Evolutionary conservation across 225 moss, liverwort and hornwort genomes (phyloP), one percentile per base, ranked within the genome.

Genomic region (Physcomitrium patens): DNA sequence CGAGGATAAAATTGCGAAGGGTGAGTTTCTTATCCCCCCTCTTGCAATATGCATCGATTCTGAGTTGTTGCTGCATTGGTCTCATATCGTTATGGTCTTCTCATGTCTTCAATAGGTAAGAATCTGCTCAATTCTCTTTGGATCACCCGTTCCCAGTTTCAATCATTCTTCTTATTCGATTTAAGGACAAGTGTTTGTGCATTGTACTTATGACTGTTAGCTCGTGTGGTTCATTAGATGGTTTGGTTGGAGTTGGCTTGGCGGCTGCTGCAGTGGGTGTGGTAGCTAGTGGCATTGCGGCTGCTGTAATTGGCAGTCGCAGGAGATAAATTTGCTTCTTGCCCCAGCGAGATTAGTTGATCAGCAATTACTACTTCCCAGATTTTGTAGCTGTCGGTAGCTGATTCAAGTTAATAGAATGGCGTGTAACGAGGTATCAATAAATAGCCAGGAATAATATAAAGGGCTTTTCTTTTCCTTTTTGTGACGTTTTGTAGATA

Each of bases 1-100:
- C 10, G 99, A 99, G 81, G 95, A 99, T 78, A 99, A 95, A 80
- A 99, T 99, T 72, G 93, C 99, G 17, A 95, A 99, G 75, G 97
- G 96, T 97, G 72, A 82, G 75, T 44, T 0, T 69, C 63, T 11
- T 58, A 52, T 9, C 75, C 46, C 37, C 37, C 9, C 42, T 77
- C 24, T 70, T 63, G 56, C 43, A 73, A 27, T n/a, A 24, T 56
- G 22, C 23, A 45, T 45, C 5, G 19, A 19, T 45, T 67, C 12
- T 77, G 42, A 72, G 16, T n/a, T 43, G 16, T n/a, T 43, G 12
- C 7, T 57, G 58, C 23, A 10, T 11, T 57, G 11, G 8, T 77
- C 27, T 22, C 10, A 41, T 37, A 37, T 52, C 55, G 5, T 60
- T 71, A 11, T 67, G 11, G 10, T 1, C 24, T 43, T 19, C 23